These are phyloP conservation scores for Syncephalastrum contaminatum DNA, from an alignment of 371 early-diverging fungal genomes.

Conservation along the genomic window DNA sequence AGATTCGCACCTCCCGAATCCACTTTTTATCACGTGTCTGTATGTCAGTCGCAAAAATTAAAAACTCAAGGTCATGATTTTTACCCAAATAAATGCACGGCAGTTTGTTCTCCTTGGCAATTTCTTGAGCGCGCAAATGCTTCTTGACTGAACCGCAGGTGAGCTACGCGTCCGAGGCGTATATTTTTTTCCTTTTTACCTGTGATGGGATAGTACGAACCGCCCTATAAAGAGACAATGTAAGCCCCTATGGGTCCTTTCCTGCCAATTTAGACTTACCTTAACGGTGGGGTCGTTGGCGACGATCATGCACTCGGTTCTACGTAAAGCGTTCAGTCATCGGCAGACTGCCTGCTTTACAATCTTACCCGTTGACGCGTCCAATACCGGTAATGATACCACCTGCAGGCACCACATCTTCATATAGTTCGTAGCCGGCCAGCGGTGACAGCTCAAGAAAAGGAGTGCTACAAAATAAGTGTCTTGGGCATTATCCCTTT, in stretches of 20 bases:
- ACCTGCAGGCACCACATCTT: slow-evolving; percentile 88
- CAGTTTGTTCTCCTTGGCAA: slow-evolving; percentile 90
- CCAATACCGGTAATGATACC: slow-evolving; percentile 98
- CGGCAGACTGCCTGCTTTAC: not conserved
- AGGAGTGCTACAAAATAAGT: slow-evolving; percentile 62
- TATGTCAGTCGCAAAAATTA: not conserved
- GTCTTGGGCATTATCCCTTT: not conserved
- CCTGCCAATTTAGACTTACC: slow-evolving; percentile 24
- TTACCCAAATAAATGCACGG: slow-evolving; percentile 94
- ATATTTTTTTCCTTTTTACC: slow-evolving; percentile 33
- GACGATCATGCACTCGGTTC: slow-evolving; percentile 94
- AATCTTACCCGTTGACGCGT: slow-evolving; percentile 80
- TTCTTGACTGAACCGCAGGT: slow-evolving; percentile 75
- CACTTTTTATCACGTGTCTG: slow-evolving; percentile 49
- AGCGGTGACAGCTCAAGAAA: slow-evolving; percentile 95
- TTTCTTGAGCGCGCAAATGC: slow-evolving; percentile 97
- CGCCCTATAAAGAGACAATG: slow-evolving; percentile 66
- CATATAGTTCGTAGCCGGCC: slow-evolving; percentile 91
- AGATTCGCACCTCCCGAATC: slow-evolving; percentile 98
- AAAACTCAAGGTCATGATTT: not conserved
- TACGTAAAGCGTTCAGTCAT: slow-evolving; percentile 13
- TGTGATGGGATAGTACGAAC: slow-evolving; percentile 96
- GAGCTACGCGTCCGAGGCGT: not conserved
- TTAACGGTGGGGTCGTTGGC: slow-evolving; percentile 94
- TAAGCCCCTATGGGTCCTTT: not conserved